Conservation (phyloP, 352 stramenopile species). For the Peronospora tabacina region DNA sequence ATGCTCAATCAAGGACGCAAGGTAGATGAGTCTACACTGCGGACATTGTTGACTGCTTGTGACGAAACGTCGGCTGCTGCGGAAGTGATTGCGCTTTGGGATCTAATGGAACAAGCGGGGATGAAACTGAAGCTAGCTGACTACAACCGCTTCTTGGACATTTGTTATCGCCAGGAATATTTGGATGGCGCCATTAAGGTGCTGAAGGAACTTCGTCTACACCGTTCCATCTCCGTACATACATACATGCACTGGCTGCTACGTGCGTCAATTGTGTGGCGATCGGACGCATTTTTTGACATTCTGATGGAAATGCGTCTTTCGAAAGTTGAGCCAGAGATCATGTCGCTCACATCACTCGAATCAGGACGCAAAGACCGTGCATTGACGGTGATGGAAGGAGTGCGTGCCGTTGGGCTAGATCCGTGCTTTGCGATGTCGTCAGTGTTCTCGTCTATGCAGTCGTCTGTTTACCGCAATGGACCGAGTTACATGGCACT, state of each 20-base stretch:
- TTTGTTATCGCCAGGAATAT: constrained; percentile 74
- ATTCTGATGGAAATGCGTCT: constrained; percentile 84
- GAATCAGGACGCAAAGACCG: constrained; percentile 78
- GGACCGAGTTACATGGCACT: constrained; percentile 44
- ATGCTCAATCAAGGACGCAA: constrained; percentile 84
- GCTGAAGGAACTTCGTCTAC: constrained; percentile 63
- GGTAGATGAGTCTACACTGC: constrained; percentile 64
- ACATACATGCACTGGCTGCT: constrained; percentile 84
- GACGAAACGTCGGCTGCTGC: constrained; percentile 54
- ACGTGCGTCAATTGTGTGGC: constrained; percentile 69
- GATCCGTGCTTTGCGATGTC: constrained; percentile 85
- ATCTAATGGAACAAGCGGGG: constrained; percentile 57
- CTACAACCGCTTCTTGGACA: constrained; percentile 63
- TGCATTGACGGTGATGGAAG: constrained; percentile 83
- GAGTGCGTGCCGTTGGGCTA: constrained; percentile 69
- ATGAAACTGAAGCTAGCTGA: constrained; percentile 48
- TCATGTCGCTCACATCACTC: constrained; percentile 77
- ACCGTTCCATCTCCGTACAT: constrained; percentile 53
- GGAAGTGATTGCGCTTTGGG: constrained; percentile 63
- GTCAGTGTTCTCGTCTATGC: constrained; percentile 77
- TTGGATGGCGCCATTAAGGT: constrained; percentile 71
- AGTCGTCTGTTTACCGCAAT: constrained; percentile 62
- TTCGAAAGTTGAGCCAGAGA: constrained; percentile 69
- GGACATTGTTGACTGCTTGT: constrained; percentile 62
- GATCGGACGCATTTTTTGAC: constrained; percentile 77